Evolutionary conservation across 2,329 filamentous ascomycete species (phyloP).

Genomic region (Lecanoromycetidae sp.): DNA sequence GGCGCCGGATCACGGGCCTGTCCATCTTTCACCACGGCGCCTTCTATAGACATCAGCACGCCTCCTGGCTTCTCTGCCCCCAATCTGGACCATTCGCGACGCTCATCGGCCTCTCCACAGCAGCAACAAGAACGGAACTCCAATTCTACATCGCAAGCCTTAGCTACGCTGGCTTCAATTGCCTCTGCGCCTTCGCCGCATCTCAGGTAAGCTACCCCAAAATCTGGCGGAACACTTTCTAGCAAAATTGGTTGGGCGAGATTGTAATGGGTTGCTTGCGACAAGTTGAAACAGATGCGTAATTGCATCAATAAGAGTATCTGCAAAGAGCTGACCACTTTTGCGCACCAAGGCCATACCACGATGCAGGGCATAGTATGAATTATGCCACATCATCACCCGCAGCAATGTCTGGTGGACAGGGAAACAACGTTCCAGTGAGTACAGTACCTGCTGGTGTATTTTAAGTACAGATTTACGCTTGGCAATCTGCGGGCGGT

Average conservation of each 20-base stretch:
- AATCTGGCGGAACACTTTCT: neutral
- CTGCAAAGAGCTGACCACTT: conserved; percentile 4
- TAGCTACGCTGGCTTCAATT: conserved; percentile 49
- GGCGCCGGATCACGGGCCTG: conserved; percentile 35
- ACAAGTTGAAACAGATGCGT: neutral
- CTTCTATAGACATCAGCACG: conserved; percentile 35
- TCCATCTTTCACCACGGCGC: conserved; percentile 37
- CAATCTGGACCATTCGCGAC: conserved; percentile 40
- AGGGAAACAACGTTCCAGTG: conserved; percentile 39
- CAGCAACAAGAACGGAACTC: conserved; percentile 30
- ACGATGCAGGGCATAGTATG: conserved; percentile 8
- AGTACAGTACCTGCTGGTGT: conserved; percentile 22
- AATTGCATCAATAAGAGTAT: neutral
- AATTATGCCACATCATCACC: conserved; percentile 22
- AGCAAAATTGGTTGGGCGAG: neutral
- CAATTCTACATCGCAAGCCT: conserved; percentile 39
- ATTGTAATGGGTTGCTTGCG: too few relatives aligned
- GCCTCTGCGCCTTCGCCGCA: conserved; percentile 41
- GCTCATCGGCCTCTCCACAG: conserved; percentile 38
- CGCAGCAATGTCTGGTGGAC: conserved; percentile 52
- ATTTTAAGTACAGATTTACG: too few relatives aligned
- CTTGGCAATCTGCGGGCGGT: neutral
- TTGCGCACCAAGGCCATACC: conserved; percentile 1
- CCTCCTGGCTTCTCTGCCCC: conserved; percentile 37
- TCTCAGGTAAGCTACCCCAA: conserved; percentile 32